Evolutionary conservation across 371 early-diverging fungal genomes (phyloP).

Genomic region (Mucor lusitanicus): DNA sequence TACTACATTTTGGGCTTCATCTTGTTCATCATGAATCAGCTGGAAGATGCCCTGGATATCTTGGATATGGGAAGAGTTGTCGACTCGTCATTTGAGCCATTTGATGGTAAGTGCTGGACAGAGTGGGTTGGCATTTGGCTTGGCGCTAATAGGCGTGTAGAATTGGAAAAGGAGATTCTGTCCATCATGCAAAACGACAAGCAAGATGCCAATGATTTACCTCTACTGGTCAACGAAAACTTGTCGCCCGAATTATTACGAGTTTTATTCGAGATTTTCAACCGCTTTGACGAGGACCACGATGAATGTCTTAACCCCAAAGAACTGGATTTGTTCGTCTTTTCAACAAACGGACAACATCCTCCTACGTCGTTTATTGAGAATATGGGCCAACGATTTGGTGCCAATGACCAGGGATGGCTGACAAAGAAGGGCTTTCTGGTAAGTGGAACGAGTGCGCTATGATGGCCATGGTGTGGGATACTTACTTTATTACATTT

Average conservation of each 20-base stretch:
- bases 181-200: slow-evolving; percentile 46
- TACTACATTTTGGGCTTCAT: slow-evolving; percentile 59
- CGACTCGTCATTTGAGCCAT: slow-evolving; percentile 54
- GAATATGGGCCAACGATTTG: slow-evolving; percentile 61
- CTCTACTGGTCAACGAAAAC: slow-evolving; percentile 42
- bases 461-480: neutral
- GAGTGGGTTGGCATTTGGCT: neutral
- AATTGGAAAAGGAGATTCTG: slow-evolving; percentile 52
- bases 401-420: slow-evolving; percentile 52
- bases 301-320: slow-evolving; percentile 50
- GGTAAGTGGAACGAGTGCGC: slow-evolving; percentile 13
- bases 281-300: slow-evolving; percentile 54
- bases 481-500: neutral
- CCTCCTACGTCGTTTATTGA: slow-evolving; percentile 55
- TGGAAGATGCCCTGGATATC: slow-evolving; percentile 51
- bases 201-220: slow-evolving; percentile 36
- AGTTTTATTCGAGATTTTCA: slow-evolving; percentile 52
- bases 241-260: slow-evolving; percentile 44
- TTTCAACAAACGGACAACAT: slow-evolving; percentile 59
- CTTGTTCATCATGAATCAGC: slow-evolving; percentile 50
- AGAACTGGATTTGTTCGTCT: slow-evolving; percentile 57
- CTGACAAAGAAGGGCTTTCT: slow-evolving; percentile 58
- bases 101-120: slow-evolving; percentile 36
- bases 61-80: slow-evolving; percentile 54
- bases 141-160: slow-evolving; percentile 15